Percentiles rank a stretch among this genome's conserved stretches.
Evolutionary conservation across 2,329 filamentous ascomycete species (phyloP).

Genomic region (Apiospora marii): DNA sequence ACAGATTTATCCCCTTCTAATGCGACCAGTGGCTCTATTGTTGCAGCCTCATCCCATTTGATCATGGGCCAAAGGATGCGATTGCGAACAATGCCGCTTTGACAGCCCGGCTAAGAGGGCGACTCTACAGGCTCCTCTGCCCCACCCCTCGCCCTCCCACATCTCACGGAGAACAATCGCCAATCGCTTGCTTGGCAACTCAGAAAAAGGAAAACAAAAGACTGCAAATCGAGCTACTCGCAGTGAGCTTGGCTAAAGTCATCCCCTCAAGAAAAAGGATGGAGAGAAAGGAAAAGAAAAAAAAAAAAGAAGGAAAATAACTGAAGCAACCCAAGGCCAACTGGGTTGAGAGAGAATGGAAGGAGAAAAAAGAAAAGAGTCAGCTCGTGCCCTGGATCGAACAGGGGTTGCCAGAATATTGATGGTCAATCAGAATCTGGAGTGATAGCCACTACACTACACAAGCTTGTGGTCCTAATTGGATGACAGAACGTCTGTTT

Average conservation of each 20-base stretch:
- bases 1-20: background rate
- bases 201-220: background rate
- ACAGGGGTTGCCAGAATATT: conserved; percentile 17
- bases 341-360: too few relatives aligned
- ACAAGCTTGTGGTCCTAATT: background rate
- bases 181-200: background rate
- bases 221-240: background rate
- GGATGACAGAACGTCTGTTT: background rate
- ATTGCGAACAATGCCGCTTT: background rate
- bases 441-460: conserved; percentile 18
- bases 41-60: too few relatives aligned
- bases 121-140: too few relatives aligned
- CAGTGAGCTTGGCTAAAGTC: background rate
- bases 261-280: background rate
- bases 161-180: background rate
- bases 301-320: too few relatives aligned
- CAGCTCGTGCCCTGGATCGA: conserved; percentile 15
- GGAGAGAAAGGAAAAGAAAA: background rate
- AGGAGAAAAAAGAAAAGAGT: background rate
- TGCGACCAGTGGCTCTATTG: too few relatives aligned
- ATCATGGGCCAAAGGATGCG: background rate
- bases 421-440: background rate
- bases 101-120: too few relatives aligned
- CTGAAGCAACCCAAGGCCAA: too few relatives aligned
- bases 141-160: too few relatives aligned